Percentiles rank a stretch among this genome's conserved stretches.
These are phyloP conservation scores for Solanum ossicruentum DNA, from an alignment of 257 asterid genomes.

Conservation along the genomic window DNA sequence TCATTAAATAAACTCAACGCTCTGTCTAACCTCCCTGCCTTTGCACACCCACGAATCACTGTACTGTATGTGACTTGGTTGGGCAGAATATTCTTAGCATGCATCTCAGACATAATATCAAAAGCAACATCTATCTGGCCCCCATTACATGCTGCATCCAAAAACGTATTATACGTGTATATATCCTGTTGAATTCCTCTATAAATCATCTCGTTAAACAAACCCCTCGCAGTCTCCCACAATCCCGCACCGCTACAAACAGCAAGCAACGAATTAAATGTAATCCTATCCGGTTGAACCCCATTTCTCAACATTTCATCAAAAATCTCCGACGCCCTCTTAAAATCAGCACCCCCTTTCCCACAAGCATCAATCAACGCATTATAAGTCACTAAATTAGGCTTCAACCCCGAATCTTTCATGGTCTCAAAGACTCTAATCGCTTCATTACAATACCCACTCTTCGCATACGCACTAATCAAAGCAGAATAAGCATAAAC, in stretches of 20 bases:
- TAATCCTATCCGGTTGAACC: constrained; percentile 80
- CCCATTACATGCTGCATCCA: constrained; percentile 82
- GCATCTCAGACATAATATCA: constrained; percentile 73
- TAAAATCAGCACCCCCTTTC: constrained; percentile 89
- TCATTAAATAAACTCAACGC: constrained; percentile 66
- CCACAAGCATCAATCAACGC: constrained; percentile 93
- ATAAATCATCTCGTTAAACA: constrained; percentile 67
- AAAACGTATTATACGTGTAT: constrained; percentile 73
- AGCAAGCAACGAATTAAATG: constrained; percentile 84
- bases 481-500: constrained; percentile 81
- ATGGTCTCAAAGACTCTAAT: constrained; percentile 49
- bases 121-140: constrained; percentile 74
- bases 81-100: constrained; percentile 46
- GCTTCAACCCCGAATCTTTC: constrained; percentile 79
- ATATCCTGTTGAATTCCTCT: constrained; percentile 79
- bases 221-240: constrained; percentile 57
- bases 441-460: constrained; percentile 73
- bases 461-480: constrained; percentile 87
- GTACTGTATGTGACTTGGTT: constrained; percentile 88
- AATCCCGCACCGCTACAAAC: constrained; percentile 89
- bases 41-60: constrained; percentile 91
- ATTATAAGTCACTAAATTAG: constrained; percentile 77
- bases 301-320: constrained; percentile 62
- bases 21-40: constrained; percentile 54
- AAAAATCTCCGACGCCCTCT: constrained; percentile 61